These are phyloP conservation scores for Fagus sylvatica DNA, from an alignment of 306 rosid genomes.

Conservation along the genomic window DNA sequence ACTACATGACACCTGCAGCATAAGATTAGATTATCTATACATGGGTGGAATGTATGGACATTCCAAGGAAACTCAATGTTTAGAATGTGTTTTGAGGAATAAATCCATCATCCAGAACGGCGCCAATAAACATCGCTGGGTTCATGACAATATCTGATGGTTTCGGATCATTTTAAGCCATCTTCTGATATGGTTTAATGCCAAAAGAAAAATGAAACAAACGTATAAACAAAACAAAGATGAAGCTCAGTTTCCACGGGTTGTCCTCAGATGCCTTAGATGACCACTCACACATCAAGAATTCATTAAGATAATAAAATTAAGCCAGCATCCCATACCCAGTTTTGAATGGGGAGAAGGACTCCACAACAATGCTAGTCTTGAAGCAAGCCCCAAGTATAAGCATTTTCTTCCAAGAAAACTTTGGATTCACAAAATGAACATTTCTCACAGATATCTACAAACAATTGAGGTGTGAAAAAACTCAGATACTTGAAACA, in stretches of 20 bases:
- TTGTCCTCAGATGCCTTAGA: conserved; percentile 2
- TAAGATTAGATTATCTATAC: conserved; percentile 24
- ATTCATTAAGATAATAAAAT: conserved; percentile 13
- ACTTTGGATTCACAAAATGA: conserved; percentile 74
- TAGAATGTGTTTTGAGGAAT: conserved; percentile 11
- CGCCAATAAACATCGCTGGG: conserved; percentile 18
- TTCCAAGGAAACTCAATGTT: conserved; percentile 9
- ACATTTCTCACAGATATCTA: conserved; percentile 77
- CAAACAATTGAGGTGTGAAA: conserved; percentile 8
- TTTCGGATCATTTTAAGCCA: conserved; percentile 10
- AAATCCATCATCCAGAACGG: neutral
- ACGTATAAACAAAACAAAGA: conserved; percentile 9
- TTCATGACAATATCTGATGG: neutral
- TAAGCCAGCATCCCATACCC: conserved; percentile 44
- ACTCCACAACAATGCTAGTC: conserved; percentile 69
- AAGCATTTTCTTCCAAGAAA: conserved; percentile 75
- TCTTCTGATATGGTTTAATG: conserved; percentile 13
- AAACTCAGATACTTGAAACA: neutral
- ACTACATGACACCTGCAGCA: conserved; percentile 71
- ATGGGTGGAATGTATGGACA: neutral
- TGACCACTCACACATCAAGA: conserved; percentile 15
- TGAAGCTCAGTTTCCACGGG: neutral
- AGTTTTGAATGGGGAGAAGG: conserved; percentile 79
- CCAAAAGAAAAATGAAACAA: neutral
- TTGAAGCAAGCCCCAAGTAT: conserved; percentile 84